Evolutionary conservation across 1,139 yeast genomes (phyloP), one percentile per base, ranked within the genome.

Genomic region (Suhomyces bokatorum): DNA sequence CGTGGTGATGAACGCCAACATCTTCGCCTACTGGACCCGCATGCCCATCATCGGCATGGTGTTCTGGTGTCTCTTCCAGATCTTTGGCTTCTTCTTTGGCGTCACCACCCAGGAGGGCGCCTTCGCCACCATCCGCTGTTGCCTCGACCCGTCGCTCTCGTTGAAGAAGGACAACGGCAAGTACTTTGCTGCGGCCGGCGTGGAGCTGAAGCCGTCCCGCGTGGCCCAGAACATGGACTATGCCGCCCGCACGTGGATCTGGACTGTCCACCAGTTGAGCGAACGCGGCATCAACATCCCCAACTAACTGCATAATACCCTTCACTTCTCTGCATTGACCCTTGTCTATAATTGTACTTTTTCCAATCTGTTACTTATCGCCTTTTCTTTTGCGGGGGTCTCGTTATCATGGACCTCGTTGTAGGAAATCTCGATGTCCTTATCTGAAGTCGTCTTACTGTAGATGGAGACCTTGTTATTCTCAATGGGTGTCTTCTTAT

Each of bases 221-320:
- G 71, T 84, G 4, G 89, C 93, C 1, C 63, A 67, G 24, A 78
- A 83, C 57, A 65, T 77, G 64, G 81, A 79, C 47, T 79, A 77
- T 55, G 87, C 88, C 1, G 83, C 85, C 9, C 67, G 81, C 40
- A 83, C 88, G 14, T 88, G 95, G 93, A 80, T 81, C n/a, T 87
- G 96, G 96, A 85, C 95, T 0, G 76, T 81, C 6, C 76, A 73
- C 41, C 78, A 85, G 57, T 64, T 88, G 47, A 72, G 77, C 47
- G 74, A 77, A 49, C 68, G 87, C 43, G 63, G 70, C 32, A 67
- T 70, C 37, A 50, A 58, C 29, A 54, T 65, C 15, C 48, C 50
- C 13, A 47, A 43, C 17, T 46, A 30, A 45, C 40, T 30, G 34
- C 35, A 37, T 37, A n/a, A n/a, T n/a, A 14, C 30, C 12, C 17